Conservation (phyloP, 164 flowering plant species). For the Sedum album region DNA sequence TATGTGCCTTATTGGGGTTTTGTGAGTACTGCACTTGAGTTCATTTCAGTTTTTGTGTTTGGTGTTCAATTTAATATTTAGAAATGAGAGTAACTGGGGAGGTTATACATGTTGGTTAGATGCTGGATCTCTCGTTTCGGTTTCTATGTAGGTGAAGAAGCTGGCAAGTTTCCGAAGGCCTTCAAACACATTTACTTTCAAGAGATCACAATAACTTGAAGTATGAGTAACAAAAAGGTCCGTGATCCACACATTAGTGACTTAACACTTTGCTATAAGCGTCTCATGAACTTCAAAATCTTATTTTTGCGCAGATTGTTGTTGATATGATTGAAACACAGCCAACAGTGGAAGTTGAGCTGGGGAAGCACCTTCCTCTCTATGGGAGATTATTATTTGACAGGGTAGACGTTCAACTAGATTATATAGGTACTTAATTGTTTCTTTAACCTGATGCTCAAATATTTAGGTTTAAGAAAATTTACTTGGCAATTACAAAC, state of each 20-base stretch:
- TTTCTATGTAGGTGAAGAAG: slow-evolving; percentile 29
- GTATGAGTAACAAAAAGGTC: slow-evolving; percentile 69
- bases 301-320: slow-evolving; percentile 34
- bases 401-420: not conserved
- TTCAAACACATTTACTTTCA: slow-evolving; percentile 46
- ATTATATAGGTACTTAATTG: too few species aligned
- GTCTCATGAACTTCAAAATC: not conserved
- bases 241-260: slow-evolving; percentile 10
- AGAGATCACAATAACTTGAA: slow-evolving; percentile 59
- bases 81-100: too few species aligned
- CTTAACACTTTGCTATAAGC: not conserved
- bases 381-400: slow-evolving; percentile 37
- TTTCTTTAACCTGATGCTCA: too few species aligned
- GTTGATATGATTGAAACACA: slow-evolving; percentile 47
- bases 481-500: too few species aligned
- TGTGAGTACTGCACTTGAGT: too few species aligned
- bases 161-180: slow-evolving; percentile 26
- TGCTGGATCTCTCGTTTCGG: not conserved
- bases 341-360: slow-evolving; percentile 41
- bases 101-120: too few species aligned
- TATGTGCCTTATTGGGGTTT: too few species aligned
- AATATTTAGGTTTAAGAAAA: too few species aligned
- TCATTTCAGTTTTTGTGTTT: too few species aligned
- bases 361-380: slow-evolving; percentile 56
- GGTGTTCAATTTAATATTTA: too few species aligned